phyloP scores from a whole-genome alignment of 2,329 filamentous ascomycete species.

The Penicillium sp. region DNA sequence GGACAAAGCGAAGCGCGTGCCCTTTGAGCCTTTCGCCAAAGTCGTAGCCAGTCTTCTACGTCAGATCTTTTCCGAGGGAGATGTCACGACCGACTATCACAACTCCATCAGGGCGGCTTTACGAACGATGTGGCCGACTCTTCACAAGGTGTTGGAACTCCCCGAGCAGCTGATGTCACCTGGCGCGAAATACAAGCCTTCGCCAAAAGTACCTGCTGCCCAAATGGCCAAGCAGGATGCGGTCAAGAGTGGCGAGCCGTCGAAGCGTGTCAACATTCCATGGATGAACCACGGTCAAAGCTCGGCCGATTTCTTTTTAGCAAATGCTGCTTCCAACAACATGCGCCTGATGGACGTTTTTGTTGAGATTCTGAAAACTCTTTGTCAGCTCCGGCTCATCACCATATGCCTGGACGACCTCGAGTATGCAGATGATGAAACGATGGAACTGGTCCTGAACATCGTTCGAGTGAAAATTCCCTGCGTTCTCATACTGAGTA shows the following conservation, averaged over 20 bases:
- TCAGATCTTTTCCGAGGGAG: conserved; percentile 64
- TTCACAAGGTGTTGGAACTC: conserved; percentile 59
- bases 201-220: conserved; percentile 28
- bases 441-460: conserved; percentile 75
- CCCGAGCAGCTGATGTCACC: conserved; percentile 62
- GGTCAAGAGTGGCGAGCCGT: conserved; percentile 30
- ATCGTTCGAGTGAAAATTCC: conserved; percentile 76
- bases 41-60: conserved; percentile 61
- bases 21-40: conserved; percentile 61
- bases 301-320: conserved; percentile 40
- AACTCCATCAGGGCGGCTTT: conserved; percentile 56
- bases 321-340: conserved; percentile 44
- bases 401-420: conserved; percentile 87
- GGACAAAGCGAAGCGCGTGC: conserved; percentile 57
- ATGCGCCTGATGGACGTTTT: conserved; percentile 85
- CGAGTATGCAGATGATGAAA: conserved; percentile 87
- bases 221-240: conserved; percentile 32
- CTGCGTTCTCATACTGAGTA: conserved; percentile 78
- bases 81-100: conserved; percentile 62
- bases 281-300: conserved; percentile 37
- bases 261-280: conserved; percentile 32
- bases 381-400: conserved; percentile 80
- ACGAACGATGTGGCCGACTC: conserved; percentile 56
- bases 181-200: conserved; percentile 36
- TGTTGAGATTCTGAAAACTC: conserved; percentile 76